Conservation (phyloP, 306 rosid species). For the Casuarina cunninghamiana region DNA sequence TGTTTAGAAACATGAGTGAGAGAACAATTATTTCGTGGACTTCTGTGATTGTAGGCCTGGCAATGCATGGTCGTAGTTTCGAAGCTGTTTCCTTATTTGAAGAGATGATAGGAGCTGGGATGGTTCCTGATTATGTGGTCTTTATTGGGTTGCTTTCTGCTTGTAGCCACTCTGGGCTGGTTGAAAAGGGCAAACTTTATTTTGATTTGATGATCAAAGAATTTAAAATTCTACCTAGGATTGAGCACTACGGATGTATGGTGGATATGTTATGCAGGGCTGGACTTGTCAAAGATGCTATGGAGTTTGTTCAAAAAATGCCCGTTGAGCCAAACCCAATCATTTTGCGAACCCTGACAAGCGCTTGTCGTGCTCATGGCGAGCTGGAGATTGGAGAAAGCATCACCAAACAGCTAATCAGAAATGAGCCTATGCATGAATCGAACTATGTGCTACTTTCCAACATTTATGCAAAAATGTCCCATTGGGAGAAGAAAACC, state of each 20-base stretch:
- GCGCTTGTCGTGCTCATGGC: slow-evolving; percentile 71
- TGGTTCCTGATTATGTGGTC: slow-evolving; percentile 74
- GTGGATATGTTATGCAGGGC: slow-evolving; percentile 88
- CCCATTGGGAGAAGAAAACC: slow-evolving; percentile 77
- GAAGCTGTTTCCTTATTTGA: slow-evolving; percentile 72
- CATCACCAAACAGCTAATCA: slow-evolving; percentile 58
- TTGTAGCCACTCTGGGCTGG: slow-evolving; percentile 82
- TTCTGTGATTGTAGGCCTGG: slow-evolving; percentile 78
- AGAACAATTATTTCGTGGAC: slow-evolving; percentile 89
- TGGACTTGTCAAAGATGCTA: slow-evolving; percentile 74
- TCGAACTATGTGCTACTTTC: slow-evolving; percentile 83
- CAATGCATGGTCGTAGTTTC: slow-evolving; percentile 81
- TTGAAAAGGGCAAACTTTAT: slow-evolving; percentile 62
- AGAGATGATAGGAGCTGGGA: slow-evolving; percentile 60
- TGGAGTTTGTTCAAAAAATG: slow-evolving; percentile 64
- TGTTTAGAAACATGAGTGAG: slow-evolving; percentile 55
- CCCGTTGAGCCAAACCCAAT: slow-evolving; percentile 72
- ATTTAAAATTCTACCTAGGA: slow-evolving; percentile 60
- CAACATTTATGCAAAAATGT: slow-evolving; percentile 77
- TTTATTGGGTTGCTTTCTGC: slow-evolving; percentile 87
- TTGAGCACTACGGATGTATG: slow-evolving; percentile 92
- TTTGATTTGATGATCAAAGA: slow-evolving; percentile 54
- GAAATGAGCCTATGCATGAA: slow-evolving; percentile 63
- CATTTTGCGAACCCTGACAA: slow-evolving; percentile 65
- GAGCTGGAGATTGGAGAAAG: slow-evolving; percentile 74